These are phyloP conservation scores for Zygoascus sp. DNA, from an alignment of 1,139 yeast species.

Conservation along the genomic window DNA sequence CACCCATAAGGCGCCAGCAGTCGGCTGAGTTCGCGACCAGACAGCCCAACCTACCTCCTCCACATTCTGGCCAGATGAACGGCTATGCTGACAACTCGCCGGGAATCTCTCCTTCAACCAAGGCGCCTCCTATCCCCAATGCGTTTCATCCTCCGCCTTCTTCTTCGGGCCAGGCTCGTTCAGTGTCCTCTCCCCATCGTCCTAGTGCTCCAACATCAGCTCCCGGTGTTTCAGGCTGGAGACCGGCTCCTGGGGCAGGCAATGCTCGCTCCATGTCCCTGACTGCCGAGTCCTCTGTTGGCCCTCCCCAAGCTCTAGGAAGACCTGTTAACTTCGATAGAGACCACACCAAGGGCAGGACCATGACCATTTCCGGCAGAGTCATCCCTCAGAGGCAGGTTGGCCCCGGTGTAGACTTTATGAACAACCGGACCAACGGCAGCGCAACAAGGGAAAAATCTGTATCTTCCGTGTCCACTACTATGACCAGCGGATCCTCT, in stretches of 20 bases:
- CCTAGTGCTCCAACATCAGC: not conserved
- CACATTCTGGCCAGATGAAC: not conserved
- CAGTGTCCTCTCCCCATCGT: slow-evolving; percentile 2
- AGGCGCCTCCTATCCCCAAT: not conserved
- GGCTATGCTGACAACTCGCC: slow-evolving; percentile 2
- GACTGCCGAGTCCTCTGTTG: slow-evolving; percentile 17
- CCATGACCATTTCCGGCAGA: slow-evolving; percentile 31
- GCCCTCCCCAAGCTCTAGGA: not conserved
- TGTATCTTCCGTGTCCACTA: slow-evolving; percentile 2
- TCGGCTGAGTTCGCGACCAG: not conserved
- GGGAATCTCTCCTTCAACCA: slow-evolving; percentile 2
- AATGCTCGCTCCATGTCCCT: slow-evolving; percentile 25
- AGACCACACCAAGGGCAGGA: slow-evolving; percentile 18
- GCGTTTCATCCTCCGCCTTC: no score
- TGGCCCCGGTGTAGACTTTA: slow-evolving; percentile 7
- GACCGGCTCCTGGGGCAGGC: slow-evolving; percentile 14
- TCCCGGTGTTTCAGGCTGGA: slow-evolving; percentile 9
- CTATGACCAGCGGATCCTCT: not conserved
- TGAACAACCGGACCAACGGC: not conserved
- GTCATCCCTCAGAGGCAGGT: slow-evolving; percentile 30
- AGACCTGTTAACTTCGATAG: slow-evolving; percentile 20
- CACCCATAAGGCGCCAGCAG: slow-evolving; percentile 1
- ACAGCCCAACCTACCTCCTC: not conserved
- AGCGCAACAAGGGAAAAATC: not conserved
- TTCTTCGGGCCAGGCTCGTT: not conserved